A percentile compares a stretch with the other conserved stretches of the same genome.
These are phyloP conservation scores for Xylaria grammica DNA, from an alignment of 495 filamentous ascomycete genomes.

Conservation along the genomic window DNA sequence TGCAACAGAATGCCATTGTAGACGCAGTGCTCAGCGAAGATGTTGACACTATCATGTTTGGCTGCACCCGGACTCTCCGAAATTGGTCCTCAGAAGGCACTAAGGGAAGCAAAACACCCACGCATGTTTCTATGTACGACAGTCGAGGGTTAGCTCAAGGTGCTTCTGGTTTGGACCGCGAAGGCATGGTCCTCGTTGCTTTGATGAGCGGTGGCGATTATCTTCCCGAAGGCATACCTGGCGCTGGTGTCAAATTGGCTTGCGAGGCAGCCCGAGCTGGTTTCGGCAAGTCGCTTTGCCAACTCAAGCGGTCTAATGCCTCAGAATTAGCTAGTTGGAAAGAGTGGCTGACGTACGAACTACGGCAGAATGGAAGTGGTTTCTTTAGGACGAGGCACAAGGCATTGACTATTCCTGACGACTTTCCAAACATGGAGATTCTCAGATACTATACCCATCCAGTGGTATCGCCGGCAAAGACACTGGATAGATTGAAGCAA, in stretches of 20 bases:
- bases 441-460: constrained; percentile 87
- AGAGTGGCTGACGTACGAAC: constrained; percentile 72
- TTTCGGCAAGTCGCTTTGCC: constrained; percentile 80
- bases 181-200: constrained; percentile 93
- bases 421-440: constrained; percentile 79
- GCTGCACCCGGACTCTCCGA: constrained; percentile 74
- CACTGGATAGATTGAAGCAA: constrained; percentile 62
- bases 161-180: constrained; percentile 67
- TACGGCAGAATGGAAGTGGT: constrained; percentile 82
- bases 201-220: constrained; percentile 98
- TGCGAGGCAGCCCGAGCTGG: constrained; percentile 89
- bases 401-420: constrained; percentile 73
- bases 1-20: constrained; percentile 84
- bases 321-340: constrained; percentile 72
- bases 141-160: constrained; percentile 56
- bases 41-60: constrained; percentile 98
- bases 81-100: constrained; percentile 81
- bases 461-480: constrained; percentile 68
- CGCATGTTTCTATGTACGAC: constrained; percentile 84
- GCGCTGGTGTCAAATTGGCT: constrained; percentile 84
- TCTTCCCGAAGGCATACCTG: constrained; percentile 82
- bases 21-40: constrained; percentile 97
- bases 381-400: constrained; percentile 79
- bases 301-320: constrained; percentile 54
- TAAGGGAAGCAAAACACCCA: constrained; percentile 68